A percentile compares a stretch with the other conserved stretches of the same genome.
Conservation (phyloP, 2,329 filamentous ascomycete genomes). For the Ophiocordyceps camponoti-leonardi region DNA sequence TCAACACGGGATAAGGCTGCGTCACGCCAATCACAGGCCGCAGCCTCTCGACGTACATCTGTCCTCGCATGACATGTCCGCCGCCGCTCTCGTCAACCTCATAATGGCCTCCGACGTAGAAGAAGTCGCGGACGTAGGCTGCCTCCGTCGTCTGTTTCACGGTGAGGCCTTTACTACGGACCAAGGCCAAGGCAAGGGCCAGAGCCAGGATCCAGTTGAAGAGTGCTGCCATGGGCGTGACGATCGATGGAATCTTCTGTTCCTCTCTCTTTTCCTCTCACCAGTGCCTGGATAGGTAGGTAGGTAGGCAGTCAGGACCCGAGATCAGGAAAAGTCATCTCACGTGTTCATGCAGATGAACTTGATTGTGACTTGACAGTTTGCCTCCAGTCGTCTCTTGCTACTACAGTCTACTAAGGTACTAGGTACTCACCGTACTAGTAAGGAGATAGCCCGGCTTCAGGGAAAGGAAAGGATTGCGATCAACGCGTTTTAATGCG, state of each 20-base stretch:
- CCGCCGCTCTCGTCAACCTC: slow-evolving; percentile 10
- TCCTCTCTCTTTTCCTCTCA: background rate
- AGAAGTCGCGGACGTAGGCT: slow-evolving; percentile 9
- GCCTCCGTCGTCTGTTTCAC: slow-evolving; percentile 1
- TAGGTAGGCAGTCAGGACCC: too few relatives aligned
- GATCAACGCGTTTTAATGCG: too few relatives aligned
- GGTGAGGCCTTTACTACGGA: background rate
- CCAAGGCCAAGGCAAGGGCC: background rate
- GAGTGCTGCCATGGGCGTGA: background rate
- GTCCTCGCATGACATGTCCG: slow-evolving; percentile 17
- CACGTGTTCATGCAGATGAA: too few relatives aligned
- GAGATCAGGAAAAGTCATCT: too few relatives aligned
- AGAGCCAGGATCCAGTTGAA: background rate
- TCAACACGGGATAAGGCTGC: slow-evolving; percentile 17
- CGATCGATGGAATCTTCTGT: background rate
- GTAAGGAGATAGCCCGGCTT: too few relatives aligned
- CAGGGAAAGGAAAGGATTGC: too few relatives aligned
- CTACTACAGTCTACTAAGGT: too few relatives aligned
- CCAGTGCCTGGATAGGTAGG: too few relatives aligned
- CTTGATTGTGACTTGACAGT: too few relatives aligned
- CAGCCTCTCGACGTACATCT: slow-evolving; percentile 37
- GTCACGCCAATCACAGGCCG: slow-evolving; percentile 11
- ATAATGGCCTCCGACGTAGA: slow-evolving; percentile 21
- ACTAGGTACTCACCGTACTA: too few relatives aligned
- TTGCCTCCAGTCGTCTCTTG: too few relatives aligned